Evolutionary conservation across 306 rosid genomes (phyloP), one percentile per base, ranked within the genome.

Genomic region (Sophora flavescens): DNA sequence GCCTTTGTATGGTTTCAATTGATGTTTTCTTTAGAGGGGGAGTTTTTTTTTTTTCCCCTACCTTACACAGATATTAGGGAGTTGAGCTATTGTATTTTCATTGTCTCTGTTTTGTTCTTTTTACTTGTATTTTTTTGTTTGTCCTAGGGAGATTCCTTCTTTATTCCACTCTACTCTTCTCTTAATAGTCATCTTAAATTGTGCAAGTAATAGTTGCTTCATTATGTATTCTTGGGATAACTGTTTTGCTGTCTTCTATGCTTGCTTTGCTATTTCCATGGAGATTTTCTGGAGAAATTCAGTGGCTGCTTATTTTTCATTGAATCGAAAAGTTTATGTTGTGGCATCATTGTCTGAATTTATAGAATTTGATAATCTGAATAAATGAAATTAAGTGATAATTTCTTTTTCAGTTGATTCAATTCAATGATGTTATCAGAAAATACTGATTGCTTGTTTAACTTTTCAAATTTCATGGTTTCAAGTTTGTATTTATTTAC

Each of bases 401-500:
- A 14, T 48, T 48, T 14, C 17, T 10, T 61, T 17, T 61, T 13
- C 33, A 7, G 4, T 42, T 1, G 22, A 70, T 51, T 41, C 8
- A 35, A 47, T 15, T 12, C 52, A 66, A 12, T 67, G 59, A 48
- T 47, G 58, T 15, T 15, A n/a, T 45, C 15, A 0, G n/a, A 39
- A 39, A 39, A 38, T 63, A 16, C 7, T 68, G 16, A 54, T 58
- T 32, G 13, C 14, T 45, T 58, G 8, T 16, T 33, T n/a, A 17
- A 36, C 38, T 13, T 50, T 54, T 71, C n/a, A 2, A 45, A 6
- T 5, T 52, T 33, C 54, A 32, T 77, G 44, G 16, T 59, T 52
- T 15, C 38, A 17, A 32, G 9, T 4, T 41, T 80, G 32, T 42
- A 69, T 59, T 52, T 68, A 63, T 63, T 18, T 64, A 17, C 66